Evolutionary conservation across 352 stramenopile genomes (phyloP).

Genomic region (Pythium oligandrum): DNA sequence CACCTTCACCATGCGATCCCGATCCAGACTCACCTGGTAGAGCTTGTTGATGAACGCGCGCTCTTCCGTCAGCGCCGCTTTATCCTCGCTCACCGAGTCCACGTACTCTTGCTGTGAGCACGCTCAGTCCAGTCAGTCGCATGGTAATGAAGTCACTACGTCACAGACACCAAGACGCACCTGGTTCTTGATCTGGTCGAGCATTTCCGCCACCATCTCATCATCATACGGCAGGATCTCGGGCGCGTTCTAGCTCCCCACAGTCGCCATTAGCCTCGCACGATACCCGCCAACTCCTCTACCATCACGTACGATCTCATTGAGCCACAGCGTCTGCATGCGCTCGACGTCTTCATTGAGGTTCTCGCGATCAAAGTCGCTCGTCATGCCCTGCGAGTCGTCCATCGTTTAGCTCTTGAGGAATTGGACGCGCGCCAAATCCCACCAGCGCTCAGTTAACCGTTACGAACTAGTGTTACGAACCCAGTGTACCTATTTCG

Average conservation of each 20-base stretch:
- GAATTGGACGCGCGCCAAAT: too few species aligned
- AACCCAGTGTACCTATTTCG: too few species aligned
- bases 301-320: constrained; percentile 55
- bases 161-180: constrained; percentile 12
- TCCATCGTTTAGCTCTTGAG: constrained; percentile 1
- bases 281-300: background rate
- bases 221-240: constrained; percentile 73
- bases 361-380: constrained; percentile 55
- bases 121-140: background rate
- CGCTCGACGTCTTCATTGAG: constrained; percentile 78
- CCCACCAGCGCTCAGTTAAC: too few species aligned
- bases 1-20: background rate
- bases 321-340: constrained; percentile 73
- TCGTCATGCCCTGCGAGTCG: constrained; percentile 16
- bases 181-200: constrained; percentile 82
- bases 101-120: constrained; percentile 71
- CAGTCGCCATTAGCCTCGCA: constrained; percentile 4
- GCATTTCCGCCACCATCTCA: constrained; percentile 77
- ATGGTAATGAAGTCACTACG: background rate
- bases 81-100: constrained; percentile 71
- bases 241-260: constrained; percentile 51
- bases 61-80: constrained; percentile 60
- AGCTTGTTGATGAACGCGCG: constrained; percentile 80
- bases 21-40: constrained; percentile 41
- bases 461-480: too few species aligned